Percentiles rank a stretch among this genome's conserved stretches.
Conservation (phyloP, 441 rosid species). For the Erodium texanum region DNA sequence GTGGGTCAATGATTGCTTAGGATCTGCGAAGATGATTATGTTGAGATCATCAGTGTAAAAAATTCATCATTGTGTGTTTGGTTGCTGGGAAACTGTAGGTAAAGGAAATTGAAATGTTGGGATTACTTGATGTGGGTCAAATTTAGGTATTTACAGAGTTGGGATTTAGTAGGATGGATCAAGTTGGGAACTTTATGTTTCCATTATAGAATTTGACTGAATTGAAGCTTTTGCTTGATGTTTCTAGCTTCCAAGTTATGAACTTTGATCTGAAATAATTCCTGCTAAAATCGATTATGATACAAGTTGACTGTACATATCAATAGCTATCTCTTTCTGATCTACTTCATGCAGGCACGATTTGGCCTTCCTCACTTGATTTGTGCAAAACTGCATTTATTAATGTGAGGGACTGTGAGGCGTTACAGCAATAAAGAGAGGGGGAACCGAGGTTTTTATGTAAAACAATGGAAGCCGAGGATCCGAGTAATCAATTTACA, state of each 20-base stretch:
- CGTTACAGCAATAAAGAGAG: background rate
- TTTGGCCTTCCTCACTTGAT: background rate
- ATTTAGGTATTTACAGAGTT: background rate
- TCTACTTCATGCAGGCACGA: background rate
- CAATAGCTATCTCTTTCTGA: background rate
- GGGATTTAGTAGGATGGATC: background rate
- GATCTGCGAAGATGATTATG: background rate
- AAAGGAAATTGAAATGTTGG: background rate
- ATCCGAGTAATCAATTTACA: background rate
- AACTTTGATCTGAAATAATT: background rate
- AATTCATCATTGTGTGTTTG: background rate
- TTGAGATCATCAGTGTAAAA: background rate
- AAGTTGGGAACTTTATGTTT: background rate
- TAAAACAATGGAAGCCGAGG: slow-evolving; percentile 1
- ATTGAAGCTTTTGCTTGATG: background rate
- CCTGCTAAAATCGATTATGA: background rate
- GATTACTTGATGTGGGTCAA: background rate
- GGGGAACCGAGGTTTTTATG: background rate
- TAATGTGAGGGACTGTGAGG: background rate
- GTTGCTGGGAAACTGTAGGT: background rate
- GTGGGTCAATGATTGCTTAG: background rate
- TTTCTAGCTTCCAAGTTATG: background rate
- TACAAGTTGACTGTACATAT: background rate
- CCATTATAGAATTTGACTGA: background rate
- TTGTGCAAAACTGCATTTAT: background rate